Evolutionary conservation across 1,284 basidiomycete genomes (phyloP).

Genomic region (Afroboletus lepidellus): DNA sequence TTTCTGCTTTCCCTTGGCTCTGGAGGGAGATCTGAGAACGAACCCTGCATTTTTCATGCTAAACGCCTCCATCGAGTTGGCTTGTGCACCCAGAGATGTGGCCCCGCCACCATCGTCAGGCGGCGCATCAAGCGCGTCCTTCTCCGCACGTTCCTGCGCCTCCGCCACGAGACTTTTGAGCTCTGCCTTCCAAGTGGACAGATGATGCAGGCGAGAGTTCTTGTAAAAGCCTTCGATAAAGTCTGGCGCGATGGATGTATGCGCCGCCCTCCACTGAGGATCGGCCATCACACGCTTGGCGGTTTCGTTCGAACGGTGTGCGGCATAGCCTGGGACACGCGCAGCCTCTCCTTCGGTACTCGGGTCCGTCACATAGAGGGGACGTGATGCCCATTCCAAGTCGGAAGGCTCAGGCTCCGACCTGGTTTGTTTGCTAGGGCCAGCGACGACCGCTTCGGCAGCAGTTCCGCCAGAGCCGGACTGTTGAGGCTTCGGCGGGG

Average conservation of each 20-base stretch:
- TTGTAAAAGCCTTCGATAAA: conserved; percentile 92
- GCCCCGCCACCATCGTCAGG: conserved; percentile 6
- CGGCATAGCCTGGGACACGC: conserved; percentile 61
- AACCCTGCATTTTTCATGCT: conserved; percentile 64
- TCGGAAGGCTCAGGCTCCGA: conserved; percentile 1
- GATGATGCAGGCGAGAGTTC: conserved; percentile 88
- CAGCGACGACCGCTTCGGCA: neutral
- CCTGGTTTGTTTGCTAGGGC: conserved; percentile 5
- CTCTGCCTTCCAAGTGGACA: conserved; percentile 92
- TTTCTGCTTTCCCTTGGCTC: conserved; percentile 57
- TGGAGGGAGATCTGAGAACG: conserved; percentile 45
- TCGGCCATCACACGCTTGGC: conserved; percentile 78
- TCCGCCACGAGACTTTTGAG: conserved; percentile 79
- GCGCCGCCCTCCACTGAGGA: conserved; percentile 79
- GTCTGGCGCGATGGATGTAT: conserved; percentile 83
- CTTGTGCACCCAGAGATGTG: conserved; percentile 31
- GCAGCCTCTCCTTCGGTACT: conserved; percentile 39
- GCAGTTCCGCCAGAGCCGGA: neutral
- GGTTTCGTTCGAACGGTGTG: conserved; percentile 61
- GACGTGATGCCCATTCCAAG: conserved; percentile 23
- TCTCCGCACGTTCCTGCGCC: conserved; percentile 72
- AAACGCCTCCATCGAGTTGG: conserved; percentile 28
- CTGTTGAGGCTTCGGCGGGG: neutral
- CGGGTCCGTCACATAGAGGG: conserved; percentile 45
- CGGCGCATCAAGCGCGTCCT: conserved; percentile 18